Evolutionary conservation across 352 stramenopile species (phyloP), one percentile per base, ranked within the genome.

Genomic region (Phytophthora uliginosa): DNA sequence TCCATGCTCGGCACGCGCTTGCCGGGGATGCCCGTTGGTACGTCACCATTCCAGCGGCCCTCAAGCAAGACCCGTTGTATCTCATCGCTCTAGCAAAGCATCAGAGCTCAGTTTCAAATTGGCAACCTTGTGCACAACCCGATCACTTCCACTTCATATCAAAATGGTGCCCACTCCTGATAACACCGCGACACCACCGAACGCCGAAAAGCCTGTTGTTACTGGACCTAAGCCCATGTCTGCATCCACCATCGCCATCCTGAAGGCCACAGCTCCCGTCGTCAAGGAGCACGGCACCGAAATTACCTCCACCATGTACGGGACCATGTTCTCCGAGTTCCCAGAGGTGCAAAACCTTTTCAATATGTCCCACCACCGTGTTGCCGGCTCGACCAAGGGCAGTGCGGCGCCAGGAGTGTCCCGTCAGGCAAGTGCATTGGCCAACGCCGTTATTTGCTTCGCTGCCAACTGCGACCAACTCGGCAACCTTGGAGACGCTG

Each of bases 261-360:
- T 94, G 63, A 87, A 91, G 74, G 75, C 79, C 42, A 94, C 86
- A 10, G 85, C 83, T 1, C 85, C 85, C 4, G 83, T 89, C 51
- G 81, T 94, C 66, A 85, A 85, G 24, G 69, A 79, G 38, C 75
- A 94, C 67, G 86, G 82, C 57, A 82, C 79, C 40, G 57, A 74
- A 61, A 94, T 94, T 69, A 92, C 85, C 2, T 82, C 74, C 59
- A 87, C 73, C 66, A 92, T 94, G 81, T 94, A 94, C 73, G 42
- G 73, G 33, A 77, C 66, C n/a, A 90, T 94, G 81, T 86, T 94
- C 50, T 74, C 72, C 62, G 83, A 84, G 63, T 81, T 90, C 66
- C 84, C 86, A 0, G 79, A 90, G 63, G 80, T 92, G 56, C 71
- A 80, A 28, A 78, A 84, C 61, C 82, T 93, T 65, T 94, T 94